Conservation (phyloP, 2,329 filamentous ascomycete species). For the Colletotrichum sp. region DNA sequence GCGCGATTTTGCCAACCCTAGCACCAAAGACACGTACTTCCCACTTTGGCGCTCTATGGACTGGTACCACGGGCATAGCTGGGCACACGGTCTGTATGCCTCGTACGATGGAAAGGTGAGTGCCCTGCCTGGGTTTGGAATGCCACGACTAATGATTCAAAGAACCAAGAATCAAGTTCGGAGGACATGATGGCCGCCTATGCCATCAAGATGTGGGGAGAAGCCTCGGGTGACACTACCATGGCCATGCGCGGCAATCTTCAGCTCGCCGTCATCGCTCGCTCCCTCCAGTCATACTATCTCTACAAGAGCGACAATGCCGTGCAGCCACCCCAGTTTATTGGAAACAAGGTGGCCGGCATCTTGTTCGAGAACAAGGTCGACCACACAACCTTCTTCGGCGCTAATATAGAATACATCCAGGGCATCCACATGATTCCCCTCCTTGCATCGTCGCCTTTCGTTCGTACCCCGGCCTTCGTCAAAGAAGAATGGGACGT, state of each 20-base stretch:
- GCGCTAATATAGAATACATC: conserved; percentile 73
- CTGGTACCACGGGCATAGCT: conserved; percentile 94
- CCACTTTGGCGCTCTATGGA: conserved; percentile 87
- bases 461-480: conserved; percentile 71
- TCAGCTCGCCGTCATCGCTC: conserved; percentile 79
- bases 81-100: conserved; percentile 82
- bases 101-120: conserved; percentile 72
- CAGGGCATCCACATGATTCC: conserved; percentile 86
- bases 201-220: conserved; percentile 93
- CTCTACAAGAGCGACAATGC: conserved; percentile 75
- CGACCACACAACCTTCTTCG: conserved; percentile 92
- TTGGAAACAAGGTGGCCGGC: conserved; percentile 75
- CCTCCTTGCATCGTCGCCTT: conserved; percentile 69
- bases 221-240: conserved; percentile 73
- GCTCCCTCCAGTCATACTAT: conserved; percentile 81
- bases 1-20: conserved; percentile 83
- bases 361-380: conserved; percentile 94
- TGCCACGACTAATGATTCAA: background rate
- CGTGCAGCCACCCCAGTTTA: conserved; percentile 76
- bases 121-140: too few species aligned
- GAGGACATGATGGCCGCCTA: conserved; percentile 91
- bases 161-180: conserved; percentile 83
- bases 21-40: conserved; percentile 72
- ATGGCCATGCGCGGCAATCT: conserved; percentile 85
- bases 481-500: conserved; percentile 83